Evolutionary conservation across 108 stramenopile genomes (phyloP), one percentile per base, ranked within the genome.

Genomic region (Ochromonas danica): DNA sequence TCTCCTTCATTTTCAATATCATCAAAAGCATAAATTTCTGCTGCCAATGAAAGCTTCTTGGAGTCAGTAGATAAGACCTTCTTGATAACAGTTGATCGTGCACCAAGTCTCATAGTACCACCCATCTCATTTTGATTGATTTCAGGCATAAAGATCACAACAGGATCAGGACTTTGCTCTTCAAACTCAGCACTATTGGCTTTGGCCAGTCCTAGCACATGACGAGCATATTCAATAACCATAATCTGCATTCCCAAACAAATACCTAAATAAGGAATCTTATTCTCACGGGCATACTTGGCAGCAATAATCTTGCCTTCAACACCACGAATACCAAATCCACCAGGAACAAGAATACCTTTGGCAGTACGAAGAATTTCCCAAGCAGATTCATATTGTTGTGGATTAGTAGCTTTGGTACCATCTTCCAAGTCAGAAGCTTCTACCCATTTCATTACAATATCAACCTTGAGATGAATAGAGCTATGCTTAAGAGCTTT

Each of bases 61-160:
- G 78, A 45, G 22, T 61, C 35, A 61, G 39, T 70, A 22, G 51
- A 22, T 10, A 57, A 10, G 35, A 3, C 33, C 63, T 67, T 28
- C 63, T 35, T 36, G 31, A 67, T 67, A 27, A 71, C 40, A 41
- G 97, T 99, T 62, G 86, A 84, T 33, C 98, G 89, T 28, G 91
- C 93, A 61, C 98, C 98, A 0, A 99, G 86, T 65, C 98, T 91
- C 98, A 99, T 99, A 22, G 93, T 98, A 43, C 98, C 98, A 1
- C 98, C 98, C 96, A 99, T 98, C 70, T 89, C 90, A 43, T 88
- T 86, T 70, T 87, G 92, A 89, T 97, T 93, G 80, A 96, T 94
- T 84, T 99, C 98, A 0, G 97, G 98, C 98, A 99, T 99, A 89
- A 98, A 98, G 74, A 99, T 84, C 39, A 99, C 93, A 40, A 95